Evolutionary conservation across 2,329 filamentous ascomycete species (phyloP).

Genomic region (Scedosporium minutisporum): DNA sequence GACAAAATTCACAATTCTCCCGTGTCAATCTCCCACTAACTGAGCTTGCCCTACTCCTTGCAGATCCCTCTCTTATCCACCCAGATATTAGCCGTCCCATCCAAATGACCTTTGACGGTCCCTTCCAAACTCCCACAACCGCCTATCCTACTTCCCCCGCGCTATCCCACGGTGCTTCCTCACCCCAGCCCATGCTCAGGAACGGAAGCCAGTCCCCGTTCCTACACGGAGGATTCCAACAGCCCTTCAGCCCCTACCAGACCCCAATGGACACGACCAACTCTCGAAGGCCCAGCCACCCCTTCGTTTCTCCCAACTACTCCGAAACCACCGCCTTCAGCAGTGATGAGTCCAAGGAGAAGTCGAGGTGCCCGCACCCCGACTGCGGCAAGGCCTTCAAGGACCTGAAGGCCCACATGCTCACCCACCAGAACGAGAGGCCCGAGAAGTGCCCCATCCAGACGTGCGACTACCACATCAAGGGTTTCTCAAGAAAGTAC

Average conservation of each 20-base stretch:
- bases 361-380: slow-evolving; percentile 66
- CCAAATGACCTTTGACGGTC: slow-evolving; percentile 38
- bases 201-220: slow-evolving; percentile 58
- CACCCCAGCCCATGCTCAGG: slow-evolving; percentile 37
- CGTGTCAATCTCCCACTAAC: neutral
- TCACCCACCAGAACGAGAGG: slow-evolving; percentile 83
- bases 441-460: slow-evolving; percentile 91
- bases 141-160: slow-evolving; percentile 53
- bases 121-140: slow-evolving; percentile 35
- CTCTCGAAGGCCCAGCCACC: slow-evolving; percentile 55
- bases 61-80: slow-evolving; percentile 49
- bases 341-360: slow-evolving; percentile 56
- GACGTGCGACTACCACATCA: slow-evolving; percentile 83
- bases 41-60: slow-evolving; percentile 20
- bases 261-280: slow-evolving; percentile 24
- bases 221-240: slow-evolving; percentile 44
- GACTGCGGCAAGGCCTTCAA: slow-evolving; percentile 84
- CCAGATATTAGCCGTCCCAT: slow-evolving; percentile 41
- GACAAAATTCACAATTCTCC: neutral
- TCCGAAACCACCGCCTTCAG: slow-evolving; percentile 45
- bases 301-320: slow-evolving; percentile 55
- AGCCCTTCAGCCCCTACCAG: slow-evolving; percentile 47
- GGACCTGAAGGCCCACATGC: slow-evolving; percentile 86
- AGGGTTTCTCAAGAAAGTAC: slow-evolving; percentile 91
- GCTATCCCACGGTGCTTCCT: slow-evolving; percentile 37